Conservation (phyloP, 371 early-diverging fungal genomes). For the Rhizopus delemar region DNA sequence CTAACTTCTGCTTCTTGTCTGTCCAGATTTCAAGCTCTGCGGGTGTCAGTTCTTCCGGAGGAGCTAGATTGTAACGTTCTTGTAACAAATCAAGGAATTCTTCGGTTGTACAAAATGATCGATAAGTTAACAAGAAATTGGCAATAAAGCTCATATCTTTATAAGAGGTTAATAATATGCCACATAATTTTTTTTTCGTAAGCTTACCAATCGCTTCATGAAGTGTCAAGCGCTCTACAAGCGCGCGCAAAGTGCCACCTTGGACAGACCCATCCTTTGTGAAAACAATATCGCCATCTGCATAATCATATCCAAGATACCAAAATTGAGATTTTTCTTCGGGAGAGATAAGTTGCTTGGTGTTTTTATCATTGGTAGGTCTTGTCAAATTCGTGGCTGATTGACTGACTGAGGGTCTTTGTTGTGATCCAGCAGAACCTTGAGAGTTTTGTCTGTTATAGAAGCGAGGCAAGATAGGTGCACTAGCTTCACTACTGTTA, state of each 20-base stretch:
- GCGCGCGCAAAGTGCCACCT: constrained; percentile 82
- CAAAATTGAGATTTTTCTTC: constrained; percentile 26
- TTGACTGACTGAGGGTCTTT: constrained; percentile 20
- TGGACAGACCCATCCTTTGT: constrained; percentile 79
- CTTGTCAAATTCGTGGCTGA: constrained; percentile 6
- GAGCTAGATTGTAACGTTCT: constrained; percentile 70
- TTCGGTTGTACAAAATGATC: constrained; percentile 77
- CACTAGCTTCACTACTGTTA: not conserved
- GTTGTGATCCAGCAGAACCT: constrained; percentile 5
- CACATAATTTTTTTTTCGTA: not conserved
- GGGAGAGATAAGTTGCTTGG: not conserved
- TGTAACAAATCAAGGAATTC: constrained; percentile 73
- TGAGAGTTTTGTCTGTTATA: constrained; percentile 15
- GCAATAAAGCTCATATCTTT: constrained; percentile 76
- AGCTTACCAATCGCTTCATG: constrained; percentile 67
- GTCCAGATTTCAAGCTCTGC: constrained; percentile 78
- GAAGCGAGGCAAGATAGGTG: constrained; percentile 10
- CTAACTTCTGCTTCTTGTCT: constrained; percentile 81
- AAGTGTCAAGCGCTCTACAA: constrained; percentile 86
- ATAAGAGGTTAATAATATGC: not conserved
- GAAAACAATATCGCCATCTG: constrained; percentile 73
- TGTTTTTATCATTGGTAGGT: constrained; percentile 1
- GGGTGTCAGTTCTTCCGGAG: constrained; percentile 69
- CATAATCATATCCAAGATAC: constrained; percentile 77
- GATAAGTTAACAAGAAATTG: constrained; percentile 88